Base-by-base conservation (phyloP, 352 stramenopile species). In the Pythium phragmiticola region DNA sequence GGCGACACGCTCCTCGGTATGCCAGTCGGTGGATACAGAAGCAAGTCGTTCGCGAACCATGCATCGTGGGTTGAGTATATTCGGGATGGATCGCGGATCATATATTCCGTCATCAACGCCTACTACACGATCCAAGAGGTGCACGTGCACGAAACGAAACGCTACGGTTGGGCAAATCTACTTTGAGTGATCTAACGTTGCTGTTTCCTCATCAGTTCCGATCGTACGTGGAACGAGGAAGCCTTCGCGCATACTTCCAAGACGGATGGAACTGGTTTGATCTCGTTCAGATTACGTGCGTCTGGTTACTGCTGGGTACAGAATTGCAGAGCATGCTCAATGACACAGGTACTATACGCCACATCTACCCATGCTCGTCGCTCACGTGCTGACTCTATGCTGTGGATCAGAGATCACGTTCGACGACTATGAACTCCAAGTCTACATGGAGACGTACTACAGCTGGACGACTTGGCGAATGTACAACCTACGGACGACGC, bases 201-300 rank as follows among this genome's bases (percentile, higher is more conserved):
- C 34, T 11, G 34, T 39, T 21, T 46, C 39, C 39, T 46, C 39
- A 46, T 46, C 34, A 83, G 75, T 72, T 72, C 60, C 62, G 63
- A 26, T 78, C 76, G 21, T 90, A 81, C 46, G 41, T 69, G 47
- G 80, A 90, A 41, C 66, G 72, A 21, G 80, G 79, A 12, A 87
- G 74, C 30, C 56, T 90, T 30, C 73, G 76, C 9, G 65, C 73
- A 1, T 93, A 93, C 52, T 75, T 91, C 7, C 67, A 75, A 42
- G 81, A 93, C 47, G 79, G 79, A 12, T 93, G 84, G 84, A 93
- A 89, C 51, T 87, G 74, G 68, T 93, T 91, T 46, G 82, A 93
- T 48, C 55, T 89, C 17, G 52, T 93, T 3, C 84, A 89, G 46
- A 90, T 93, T 61, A 41, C 60, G 13, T 90, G 80, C 45, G 78